Conservation (phyloP, 208 protist species). For the Balamuthia mandrillaris region DNA sequence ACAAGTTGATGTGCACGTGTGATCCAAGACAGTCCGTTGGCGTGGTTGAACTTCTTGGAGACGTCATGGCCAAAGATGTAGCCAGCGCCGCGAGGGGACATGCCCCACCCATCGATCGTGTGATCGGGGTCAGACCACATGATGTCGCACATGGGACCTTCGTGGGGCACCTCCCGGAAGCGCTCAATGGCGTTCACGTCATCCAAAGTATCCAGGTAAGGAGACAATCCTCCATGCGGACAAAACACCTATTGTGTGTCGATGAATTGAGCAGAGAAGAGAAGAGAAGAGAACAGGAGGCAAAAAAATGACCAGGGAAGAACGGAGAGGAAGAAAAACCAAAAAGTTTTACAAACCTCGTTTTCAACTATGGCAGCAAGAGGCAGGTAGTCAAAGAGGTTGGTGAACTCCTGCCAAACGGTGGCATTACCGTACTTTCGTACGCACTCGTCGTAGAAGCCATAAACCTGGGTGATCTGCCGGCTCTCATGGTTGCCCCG, state of each 20-base stretch:
- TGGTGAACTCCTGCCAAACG: slow-evolving; percentile 99
- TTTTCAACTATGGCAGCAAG: slow-evolving; percentile 96
- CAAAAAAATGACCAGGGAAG: slow-evolving; percentile 89
- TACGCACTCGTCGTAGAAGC: slow-evolving; percentile 99
- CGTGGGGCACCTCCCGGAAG: slow-evolving; percentile 94
- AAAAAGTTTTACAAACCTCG: slow-evolving; percentile 94
- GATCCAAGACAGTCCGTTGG: slow-evolving; percentile 94
- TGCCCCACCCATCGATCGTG: slow-evolving; percentile 85
- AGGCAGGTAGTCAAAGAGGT: slow-evolving; percentile 99
- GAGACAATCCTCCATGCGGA: not conserved
- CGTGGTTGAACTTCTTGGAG: slow-evolving; percentile 96
- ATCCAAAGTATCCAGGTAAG: slow-evolving; percentile 69
- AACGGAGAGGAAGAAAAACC: slow-evolving; percentile 97
- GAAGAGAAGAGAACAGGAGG: not conserved
- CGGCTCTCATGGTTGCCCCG: slow-evolving; percentile 82
- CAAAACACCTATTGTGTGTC: not conserved
- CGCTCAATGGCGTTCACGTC: slow-evolving; percentile 91
- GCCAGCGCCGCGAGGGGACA: slow-evolving; percentile 94
- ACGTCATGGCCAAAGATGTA: slow-evolving; percentile 98
- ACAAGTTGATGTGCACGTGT: slow-evolving; percentile 94
- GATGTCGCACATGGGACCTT: slow-evolving; percentile 98
- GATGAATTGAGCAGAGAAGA: not conserved
- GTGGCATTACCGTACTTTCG: slow-evolving; percentile 98
- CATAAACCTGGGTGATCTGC: slow-evolving; percentile 82
- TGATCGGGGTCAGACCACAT: slow-evolving; percentile 98